Base-by-base conservation (phyloP, 2,329 filamentous ascomycete genomes). In the Xylaria sp. region DNA sequence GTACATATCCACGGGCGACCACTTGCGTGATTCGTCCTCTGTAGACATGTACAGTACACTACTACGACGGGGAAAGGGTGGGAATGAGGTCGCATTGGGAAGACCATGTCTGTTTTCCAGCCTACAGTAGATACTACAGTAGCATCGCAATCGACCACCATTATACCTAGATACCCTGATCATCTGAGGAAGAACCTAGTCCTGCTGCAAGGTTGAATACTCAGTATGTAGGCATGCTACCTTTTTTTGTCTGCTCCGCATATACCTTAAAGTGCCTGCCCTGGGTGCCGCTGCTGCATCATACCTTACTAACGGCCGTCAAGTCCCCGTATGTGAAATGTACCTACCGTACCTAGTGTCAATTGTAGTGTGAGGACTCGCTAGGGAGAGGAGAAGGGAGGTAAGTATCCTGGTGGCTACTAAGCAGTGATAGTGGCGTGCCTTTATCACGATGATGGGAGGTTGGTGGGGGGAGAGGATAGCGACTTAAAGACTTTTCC, bases 51-150 rank as follows among this genome's bases (percentile, higher is more conserved):
- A 33, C 51, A 31, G 28, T 31, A 9, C 56, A 33, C 35, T 21
- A 57, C n/a, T n/a, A n/a, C n/a, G n/a, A n/a, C n/a, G n/a, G 38
- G 38, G 35, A 42, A 21, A 56, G 21, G 46, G 61, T 45, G 46
- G 42, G 31, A 46, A 28, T 56, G 51, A 12, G 45, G 61, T 63
- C 46, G 35, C 61, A 63, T 60, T 23, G 40, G 55, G 46, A 60
- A 56, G 46, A n/a, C n/a, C 40, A 52, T 19, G 28, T 51, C 43
- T 53, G 12, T 38, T 49, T 52, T 31, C 55, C 51, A 47, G 38
- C 28, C 38, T 55, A 38, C n/a, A n/a, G n/a, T n/a, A n/a, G n/a
- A n/a, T n/a, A n/a, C 31, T 31, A 55, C 51, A 31, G 28, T 31
- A 31, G 28, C 28, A 31, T 31, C 5, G 50, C 56, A 60, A 43